Evolutionary conservation across 1,284 basidiomycete genomes (phyloP), one percentile per base, ranked within the genome.

Genomic region (Cutaneotrichosporon dermatis): DNA sequence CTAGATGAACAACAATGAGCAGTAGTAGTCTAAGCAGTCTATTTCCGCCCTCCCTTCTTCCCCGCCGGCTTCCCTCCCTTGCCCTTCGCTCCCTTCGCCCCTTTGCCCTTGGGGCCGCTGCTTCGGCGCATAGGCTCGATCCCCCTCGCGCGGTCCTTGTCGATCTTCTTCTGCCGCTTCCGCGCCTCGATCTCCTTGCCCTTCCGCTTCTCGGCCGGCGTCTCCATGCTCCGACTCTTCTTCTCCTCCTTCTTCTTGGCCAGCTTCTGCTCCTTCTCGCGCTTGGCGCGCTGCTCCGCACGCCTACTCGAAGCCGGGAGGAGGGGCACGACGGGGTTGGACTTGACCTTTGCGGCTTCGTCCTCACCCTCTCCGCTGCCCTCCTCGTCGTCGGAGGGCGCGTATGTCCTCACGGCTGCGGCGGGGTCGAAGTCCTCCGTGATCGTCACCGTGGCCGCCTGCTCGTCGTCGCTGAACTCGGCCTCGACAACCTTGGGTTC

Each of bases 401-500:
- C 49, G n/a, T 39, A 40, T 15, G 41, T 51, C 51, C 39, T 35
- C 2, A 13, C 36, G 7, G 48, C 42, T 0, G 53, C n/a, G 0
- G 68, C 56, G 7, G 72, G 71, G 53, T 77, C 75, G 56, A 78
- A 79, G 58, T 78, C 77, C 50, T 79, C 77, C 5, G 67, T 69
- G 57, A 79, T 77, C 16, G 77, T 78, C 9, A 79, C 77, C 0
- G 75, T 74, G 1, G 77, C 78, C 36, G 73, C 62, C 59, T 77
- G 74, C 42, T 78, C 76, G 36, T 73, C 76, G 63, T 78, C 76
- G 16, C 70, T 72, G 63, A 70, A 78, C 50, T 75, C 74, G 11
- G 66, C 69, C 60, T 76, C 73, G 41, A 61, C 58, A 51, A 66
- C 54, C 9, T 61, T 57, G 34, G 59, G 50, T 12, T 59, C 67